These are phyloP conservation scores for Cyclanthera cordifolia DNA, from an alignment of 306 rosid species.

Conservation along the genomic window DNA sequence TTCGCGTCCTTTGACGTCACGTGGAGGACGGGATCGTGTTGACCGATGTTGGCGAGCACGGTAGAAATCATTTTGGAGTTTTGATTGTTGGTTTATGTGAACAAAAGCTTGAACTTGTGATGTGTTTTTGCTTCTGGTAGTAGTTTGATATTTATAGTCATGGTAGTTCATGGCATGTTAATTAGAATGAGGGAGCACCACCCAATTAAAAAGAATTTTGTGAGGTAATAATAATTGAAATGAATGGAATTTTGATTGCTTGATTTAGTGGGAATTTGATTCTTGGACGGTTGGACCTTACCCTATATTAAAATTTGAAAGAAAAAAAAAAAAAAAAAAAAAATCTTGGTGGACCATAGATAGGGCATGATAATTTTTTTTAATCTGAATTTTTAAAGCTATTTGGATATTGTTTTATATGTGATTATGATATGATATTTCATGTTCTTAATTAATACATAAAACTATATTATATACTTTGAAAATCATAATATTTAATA, in stretches of 20 bases:
- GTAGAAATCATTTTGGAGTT: background rate
- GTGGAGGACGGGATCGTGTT: conserved; percentile 2
- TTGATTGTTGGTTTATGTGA: background rate
- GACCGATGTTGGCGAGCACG: background rate
- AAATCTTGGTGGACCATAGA: background rate
- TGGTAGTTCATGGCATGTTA: background rate
- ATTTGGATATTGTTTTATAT: no score
- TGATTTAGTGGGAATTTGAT: background rate
- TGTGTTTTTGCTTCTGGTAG: background rate
- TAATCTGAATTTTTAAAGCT: background rate
- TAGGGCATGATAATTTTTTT: background rate
- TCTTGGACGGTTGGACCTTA: background rate
- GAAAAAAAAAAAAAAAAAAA: background rate
- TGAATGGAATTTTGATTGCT: background rate
- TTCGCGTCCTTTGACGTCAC: background rate
- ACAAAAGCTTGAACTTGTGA: background rate
- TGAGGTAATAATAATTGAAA: background rate
- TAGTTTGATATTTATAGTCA: background rate
- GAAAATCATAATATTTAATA: no score
- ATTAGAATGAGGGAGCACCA: background rate
- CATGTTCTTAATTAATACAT: no score
- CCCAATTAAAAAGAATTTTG: background rate
- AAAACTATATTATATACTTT: no score
- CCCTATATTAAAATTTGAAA: background rate
- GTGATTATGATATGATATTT: background rate